These are phyloP conservation scores for Phytophthora lateralis DNA, from an alignment of 352 stramenopile species.

Conservation along the genomic window DNA sequence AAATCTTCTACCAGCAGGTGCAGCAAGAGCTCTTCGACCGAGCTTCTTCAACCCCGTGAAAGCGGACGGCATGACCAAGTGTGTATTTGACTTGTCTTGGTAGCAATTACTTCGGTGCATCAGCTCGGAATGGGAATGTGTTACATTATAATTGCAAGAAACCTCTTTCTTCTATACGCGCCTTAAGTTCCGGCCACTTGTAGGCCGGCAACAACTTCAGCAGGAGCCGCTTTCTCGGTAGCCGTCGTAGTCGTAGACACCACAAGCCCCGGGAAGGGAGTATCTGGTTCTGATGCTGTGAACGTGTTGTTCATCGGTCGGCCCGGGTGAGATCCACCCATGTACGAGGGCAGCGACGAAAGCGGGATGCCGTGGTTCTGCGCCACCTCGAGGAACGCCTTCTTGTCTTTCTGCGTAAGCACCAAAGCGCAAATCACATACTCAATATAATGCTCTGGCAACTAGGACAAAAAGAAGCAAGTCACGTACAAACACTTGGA, in stretches of 20 bases:
- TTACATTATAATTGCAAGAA: constrained; percentile 15
- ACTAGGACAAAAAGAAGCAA: background rate
- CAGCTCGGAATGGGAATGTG: constrained; percentile 8
- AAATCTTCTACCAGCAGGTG: constrained; percentile 30
- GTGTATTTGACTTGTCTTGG: background rate
- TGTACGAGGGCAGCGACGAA: constrained; percentile 56
- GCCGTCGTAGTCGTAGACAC: background rate
- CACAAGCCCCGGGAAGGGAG: constrained; percentile 50
- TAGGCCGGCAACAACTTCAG: constrained; percentile 12
- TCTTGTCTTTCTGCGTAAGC: constrained; percentile 52
- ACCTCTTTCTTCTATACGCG: background rate
- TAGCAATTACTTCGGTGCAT: background rate
- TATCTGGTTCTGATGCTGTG: constrained; percentile 58
- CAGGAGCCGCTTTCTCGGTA: constrained; percentile 10
- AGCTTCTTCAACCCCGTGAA: constrained; percentile 4
- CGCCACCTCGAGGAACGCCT: constrained; percentile 58
- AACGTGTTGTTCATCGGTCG: constrained; percentile 75
- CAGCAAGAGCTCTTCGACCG: constrained; percentile 28
- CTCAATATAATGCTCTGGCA: constrained; percentile 6
- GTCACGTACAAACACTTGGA: constrained; percentile 74
- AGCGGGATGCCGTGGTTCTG: constrained; percentile 69
- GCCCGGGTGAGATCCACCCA: constrained; percentile 62
- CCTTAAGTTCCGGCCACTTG: constrained; percentile 22
- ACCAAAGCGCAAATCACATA: constrained; percentile 4
- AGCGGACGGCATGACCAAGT: background rate